Conservation (phyloP, 2,329 filamentous ascomycete species). For the Colletotrichum cuscutae region DNA sequence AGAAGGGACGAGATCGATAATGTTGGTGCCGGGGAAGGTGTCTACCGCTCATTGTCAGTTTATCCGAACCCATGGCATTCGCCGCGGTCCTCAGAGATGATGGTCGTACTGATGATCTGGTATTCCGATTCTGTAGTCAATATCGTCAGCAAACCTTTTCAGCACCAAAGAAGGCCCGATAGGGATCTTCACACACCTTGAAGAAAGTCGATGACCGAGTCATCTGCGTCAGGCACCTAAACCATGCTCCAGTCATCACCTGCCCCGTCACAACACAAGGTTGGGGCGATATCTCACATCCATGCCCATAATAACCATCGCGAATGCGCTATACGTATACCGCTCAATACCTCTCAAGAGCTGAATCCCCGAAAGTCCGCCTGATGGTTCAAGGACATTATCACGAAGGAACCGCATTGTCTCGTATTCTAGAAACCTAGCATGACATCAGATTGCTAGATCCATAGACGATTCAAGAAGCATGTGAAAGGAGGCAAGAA, state of each 20-base stretch:
- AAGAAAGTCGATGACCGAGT: background rate
- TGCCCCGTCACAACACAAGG: background rate
- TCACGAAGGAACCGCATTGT: background rate
- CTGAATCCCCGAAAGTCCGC: background rate
- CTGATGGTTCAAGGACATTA: rapidly evolving
- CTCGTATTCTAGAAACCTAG: conserved; percentile 1
- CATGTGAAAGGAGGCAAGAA: too few relatives aligned
- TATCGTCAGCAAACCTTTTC: rapidly evolving
- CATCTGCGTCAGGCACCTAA: background rate
- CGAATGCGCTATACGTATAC: conserved; percentile 11
- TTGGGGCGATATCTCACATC: background rate
- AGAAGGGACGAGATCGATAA: background rate
- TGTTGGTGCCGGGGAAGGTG: conserved; percentile 5
- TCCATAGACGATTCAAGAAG: too few relatives aligned
- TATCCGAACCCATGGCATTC: background rate
- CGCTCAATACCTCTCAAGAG: background rate
- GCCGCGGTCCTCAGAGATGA: too few relatives aligned
- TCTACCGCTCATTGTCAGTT: background rate
- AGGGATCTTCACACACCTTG: background rate
- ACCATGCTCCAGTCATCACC: background rate
- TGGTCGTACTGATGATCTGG: background rate
- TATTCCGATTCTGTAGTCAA: background rate
- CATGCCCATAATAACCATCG: background rate
- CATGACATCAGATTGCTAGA: too few relatives aligned
- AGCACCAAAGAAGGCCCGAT: background rate